phyloP scores from a whole-genome alignment of 2,329 filamentous ascomycete genomes.

The Sarocladium strictum region DNA sequence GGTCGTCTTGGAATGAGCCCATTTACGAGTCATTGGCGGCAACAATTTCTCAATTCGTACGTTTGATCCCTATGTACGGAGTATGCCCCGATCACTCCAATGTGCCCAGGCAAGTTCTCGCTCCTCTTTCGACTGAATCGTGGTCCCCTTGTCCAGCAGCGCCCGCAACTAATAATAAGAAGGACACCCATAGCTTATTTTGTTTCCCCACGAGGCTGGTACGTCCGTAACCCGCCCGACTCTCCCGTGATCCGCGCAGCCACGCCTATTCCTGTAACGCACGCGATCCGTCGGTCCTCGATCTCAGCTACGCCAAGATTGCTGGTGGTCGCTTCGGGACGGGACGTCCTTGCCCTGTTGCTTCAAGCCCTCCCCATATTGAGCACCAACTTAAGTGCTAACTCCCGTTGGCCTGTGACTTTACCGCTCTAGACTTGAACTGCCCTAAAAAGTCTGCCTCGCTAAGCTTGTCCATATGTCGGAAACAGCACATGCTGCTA shows the following conservation, averaged over 20 bases:
- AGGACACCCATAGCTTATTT: too few relatives aligned
- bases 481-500: too few relatives aligned
- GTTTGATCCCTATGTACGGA: slow-evolving; percentile 2
- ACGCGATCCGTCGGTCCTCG: background rate
- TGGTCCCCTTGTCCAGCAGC: background rate
- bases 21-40: background rate
- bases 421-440: too few relatives aligned
- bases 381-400: too few relatives aligned
- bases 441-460: too few relatives aligned
- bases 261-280: background rate
- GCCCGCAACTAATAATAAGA: background rate
- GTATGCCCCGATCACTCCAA: background rate
- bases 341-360: background rate
- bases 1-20: background rate
- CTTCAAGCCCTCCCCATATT: too few relatives aligned
- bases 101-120: background rate
- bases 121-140: background rate
- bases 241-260: background rate
- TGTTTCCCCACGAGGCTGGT: too few relatives aligned
- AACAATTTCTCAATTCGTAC: background rate
- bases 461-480: too few relatives aligned
- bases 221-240: too few relatives aligned
- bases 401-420: too few relatives aligned
- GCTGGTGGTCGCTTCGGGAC: background rate
- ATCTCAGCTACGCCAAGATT: background rate